Evolutionary conservation across 2,329 filamentous ascomycete species (phyloP), one percentile per base, ranked within the genome.

Genomic region (Epichloe sylvatica): DNA sequence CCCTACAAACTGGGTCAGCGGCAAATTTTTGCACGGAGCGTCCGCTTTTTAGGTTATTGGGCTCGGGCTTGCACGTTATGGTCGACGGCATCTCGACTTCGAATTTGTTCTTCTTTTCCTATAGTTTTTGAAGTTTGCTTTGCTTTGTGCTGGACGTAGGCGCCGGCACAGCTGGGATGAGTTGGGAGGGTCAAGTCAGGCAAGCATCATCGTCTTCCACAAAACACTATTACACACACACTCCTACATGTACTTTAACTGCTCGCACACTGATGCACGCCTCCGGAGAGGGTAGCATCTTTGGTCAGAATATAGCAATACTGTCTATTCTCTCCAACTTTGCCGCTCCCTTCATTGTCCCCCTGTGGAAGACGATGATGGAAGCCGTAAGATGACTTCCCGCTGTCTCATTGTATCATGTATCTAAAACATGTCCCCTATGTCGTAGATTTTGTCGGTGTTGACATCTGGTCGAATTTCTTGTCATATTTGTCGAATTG

Each of bases 161-260:
- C 51, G 46, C 12, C 36, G 45, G 45, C 45, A 40, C 46, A 49
- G 45, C 15, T 46, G 47, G 52, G 51, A 51, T 36, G 25, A 49
- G 49, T 51, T 46, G 50, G 48, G 46, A 54, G 49, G 50, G 48
- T 52, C 66, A 73, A 68, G 69, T 71, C 74, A 78, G 76, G 76
- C 77, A 78, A 76, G 77, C 77, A 80, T 80, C 78, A 79, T 81
- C 78, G 77, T 81, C 78, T 80, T 82, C 77, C 73, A 75, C 70
- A 68, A 69, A 64, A 39, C 48, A 52, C 43, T 46, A 43, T 43
- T 49, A 40, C 51, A 41, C 49, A 46, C 25, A 36, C 46, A 34
- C 40, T 59, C 60, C 61, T 68, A 67, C 70, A 78, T 83, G 80
- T 83, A 83, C 73, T 78, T 81, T 82, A 82, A 81, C 67, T 64